A percentile compares a stretch with the other conserved stretches of the same genome.
phyloP scores from a whole-genome alignment of 179 eudicot species.

The Pouteria campechiana region DNA sequence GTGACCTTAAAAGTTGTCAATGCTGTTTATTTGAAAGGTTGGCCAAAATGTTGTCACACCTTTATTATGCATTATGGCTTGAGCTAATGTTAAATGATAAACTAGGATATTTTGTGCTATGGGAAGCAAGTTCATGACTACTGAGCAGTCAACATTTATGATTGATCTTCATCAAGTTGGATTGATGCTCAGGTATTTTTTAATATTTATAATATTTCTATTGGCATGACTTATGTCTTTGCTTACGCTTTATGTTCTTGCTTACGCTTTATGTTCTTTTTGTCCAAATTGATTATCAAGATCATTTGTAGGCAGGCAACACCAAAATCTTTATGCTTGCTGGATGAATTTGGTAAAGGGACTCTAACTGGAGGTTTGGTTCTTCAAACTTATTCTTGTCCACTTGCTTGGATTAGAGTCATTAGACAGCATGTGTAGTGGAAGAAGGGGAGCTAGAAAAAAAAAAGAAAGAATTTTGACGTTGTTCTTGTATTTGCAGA shows the following conservation, averaged over 20 bases:
- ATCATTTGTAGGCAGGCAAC: conserved; percentile 63
- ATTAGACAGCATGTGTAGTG: too few relatives aligned
- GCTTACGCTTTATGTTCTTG: too few relatives aligned
- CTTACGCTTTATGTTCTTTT: neutral
- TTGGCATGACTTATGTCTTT: too few relatives aligned
- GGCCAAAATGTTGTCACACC: too few relatives aligned
- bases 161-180: conserved; percentile 98
- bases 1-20: too few relatives aligned
- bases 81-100: conserved; percentile 5
- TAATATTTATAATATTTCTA: conserved; percentile 7
- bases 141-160: conserved; percentile 98
- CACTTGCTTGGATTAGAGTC: too few relatives aligned
- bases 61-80: too few relatives aligned
- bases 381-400: too few relatives aligned
- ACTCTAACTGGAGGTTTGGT: conserved; percentile 84
- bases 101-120: conserved; percentile 90
- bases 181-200: conserved; percentile 83
- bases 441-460: too few relatives aligned
- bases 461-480: too few relatives aligned
- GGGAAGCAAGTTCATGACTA: conserved; percentile 86
- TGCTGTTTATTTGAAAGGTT: too few relatives aligned
- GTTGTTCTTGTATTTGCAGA: too few relatives aligned
- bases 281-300: conserved; percentile 3
- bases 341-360: conserved; percentile 98
- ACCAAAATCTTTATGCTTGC: conserved; percentile 66